Evolutionary conservation across 306 rosid species (phyloP).

Genomic region (Inga leiocalycina): DNA sequence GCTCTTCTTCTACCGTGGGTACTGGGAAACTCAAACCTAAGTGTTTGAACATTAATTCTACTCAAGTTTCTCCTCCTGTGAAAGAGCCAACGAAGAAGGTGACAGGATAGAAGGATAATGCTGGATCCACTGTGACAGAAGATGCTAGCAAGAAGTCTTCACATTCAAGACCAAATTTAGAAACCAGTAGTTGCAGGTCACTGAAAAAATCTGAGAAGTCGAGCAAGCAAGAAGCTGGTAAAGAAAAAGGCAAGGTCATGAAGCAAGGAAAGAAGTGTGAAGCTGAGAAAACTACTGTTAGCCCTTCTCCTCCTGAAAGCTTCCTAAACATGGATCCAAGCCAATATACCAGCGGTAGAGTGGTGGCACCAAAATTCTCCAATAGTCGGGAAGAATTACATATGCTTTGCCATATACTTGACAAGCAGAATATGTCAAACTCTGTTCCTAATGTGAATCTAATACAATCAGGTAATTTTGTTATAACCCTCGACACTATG

Average conservation of each 20-base stretch:
- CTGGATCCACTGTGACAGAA: constrained; percentile 46
- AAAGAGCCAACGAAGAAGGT: constrained; percentile 49
- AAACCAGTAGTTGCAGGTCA: constrained; percentile 35
- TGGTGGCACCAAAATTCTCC: no score
- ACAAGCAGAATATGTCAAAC: no score
- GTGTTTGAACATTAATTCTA: constrained; percentile 46
- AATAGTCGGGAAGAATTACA: no score
- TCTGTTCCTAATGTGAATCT: no score
- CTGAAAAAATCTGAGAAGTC: constrained; percentile 59
- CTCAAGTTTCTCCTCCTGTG: constrained; percentile 41
- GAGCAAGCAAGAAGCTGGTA: constrained; percentile 45
- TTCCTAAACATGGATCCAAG: no score
- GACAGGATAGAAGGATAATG: constrained; percentile 39
- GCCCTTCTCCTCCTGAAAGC: no score
- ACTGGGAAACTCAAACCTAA: constrained; percentile 59
- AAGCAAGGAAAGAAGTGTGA: constrained; percentile 52
- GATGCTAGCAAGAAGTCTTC: constrained; percentile 44
- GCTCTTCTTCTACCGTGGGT: constrained; percentile 52
- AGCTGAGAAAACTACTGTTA: constrained; percentile 20
- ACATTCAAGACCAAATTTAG: constrained; percentile 48
- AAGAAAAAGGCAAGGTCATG: constrained; percentile 47
- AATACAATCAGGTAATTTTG: no score
- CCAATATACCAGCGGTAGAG: no score
- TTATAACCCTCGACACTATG: no score
- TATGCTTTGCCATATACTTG: no score